Conservation (phyloP, 345 rosid genomes). For the Populus simonii region DNA sequence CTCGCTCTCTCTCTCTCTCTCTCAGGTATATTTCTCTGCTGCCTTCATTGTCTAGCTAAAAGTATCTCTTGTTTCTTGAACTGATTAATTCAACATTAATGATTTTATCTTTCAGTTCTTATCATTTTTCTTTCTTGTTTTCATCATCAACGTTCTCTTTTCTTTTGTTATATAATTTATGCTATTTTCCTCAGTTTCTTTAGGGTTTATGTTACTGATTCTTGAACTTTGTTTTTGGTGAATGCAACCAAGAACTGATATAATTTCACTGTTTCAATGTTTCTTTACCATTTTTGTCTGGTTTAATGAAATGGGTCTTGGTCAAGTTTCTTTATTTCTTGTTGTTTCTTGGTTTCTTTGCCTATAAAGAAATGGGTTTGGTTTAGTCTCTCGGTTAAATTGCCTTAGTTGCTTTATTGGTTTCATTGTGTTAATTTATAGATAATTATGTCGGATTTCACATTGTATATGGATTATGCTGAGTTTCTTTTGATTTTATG, state of each 20-base stretch:
- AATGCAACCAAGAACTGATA: not conserved
- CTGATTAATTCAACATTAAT: not conserved
- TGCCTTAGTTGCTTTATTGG: not conserved
- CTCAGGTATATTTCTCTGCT: conserved; percentile 8
- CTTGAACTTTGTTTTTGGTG: not conserved
- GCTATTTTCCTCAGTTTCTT: not conserved
- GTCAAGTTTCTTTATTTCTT: too few relatives aligned
- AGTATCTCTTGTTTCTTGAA: not conserved
- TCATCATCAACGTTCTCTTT: not conserved
- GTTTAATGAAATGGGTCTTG: not conserved
- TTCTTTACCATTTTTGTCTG: not conserved
- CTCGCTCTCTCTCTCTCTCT: not conserved
- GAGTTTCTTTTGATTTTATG: not conserved
- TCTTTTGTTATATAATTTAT: not conserved
- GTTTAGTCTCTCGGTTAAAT: not conserved
- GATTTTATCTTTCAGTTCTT: not conserved
- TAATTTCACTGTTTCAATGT: not conserved
- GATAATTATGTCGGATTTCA: not conserved
- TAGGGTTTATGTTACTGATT: not conserved
- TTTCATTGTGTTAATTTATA: not conserved
- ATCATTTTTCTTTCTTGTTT: not conserved
- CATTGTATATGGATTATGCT: not conserved
- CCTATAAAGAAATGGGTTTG: not conserved
- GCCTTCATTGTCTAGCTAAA: not conserved
- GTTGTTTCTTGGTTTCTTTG: too few relatives aligned